Evolutionary conservation across 2,329 filamentous ascomycete genomes (phyloP), one percentile per base, ranked within the genome.

Genomic region (Xylaria sp.): DNA sequence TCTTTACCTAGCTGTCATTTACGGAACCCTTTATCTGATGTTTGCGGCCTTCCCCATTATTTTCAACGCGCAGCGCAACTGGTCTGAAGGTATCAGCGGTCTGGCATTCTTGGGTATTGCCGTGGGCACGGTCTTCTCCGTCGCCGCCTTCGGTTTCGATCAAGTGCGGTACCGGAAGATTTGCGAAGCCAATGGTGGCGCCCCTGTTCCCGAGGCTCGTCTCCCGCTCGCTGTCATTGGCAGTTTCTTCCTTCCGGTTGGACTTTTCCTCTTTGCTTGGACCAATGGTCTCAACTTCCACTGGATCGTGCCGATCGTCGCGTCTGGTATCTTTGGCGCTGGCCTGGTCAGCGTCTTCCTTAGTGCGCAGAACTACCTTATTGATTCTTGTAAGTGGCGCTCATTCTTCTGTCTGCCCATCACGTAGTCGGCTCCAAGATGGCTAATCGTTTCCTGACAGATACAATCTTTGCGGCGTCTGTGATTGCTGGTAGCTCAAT

Each of bases 381-480:
- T 87, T 57, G 86, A 88, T 69, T 75, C 82, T 1, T 82, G 73
- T 73, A 71, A 73, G 73, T 45, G 35, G 12, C 8, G 8, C 25
- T 21, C 14, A 43, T 23, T 9, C 15, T 31, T n/a, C 31, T n/a
- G 11, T 37, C 9, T 38, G 11, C 23, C 12, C 31, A 2, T 17
- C 31, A 5, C 9, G 28, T 31, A 9, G 28, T 31, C 28, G 9
- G 5, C 12, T 5, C 11, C 7, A 33, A 17, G 15, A 15, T 49
- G 5, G 28, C 57, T 50, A 28, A 58, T 55, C 2, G 7, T 12
- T 37, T 11, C 2, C 56, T 2, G 4, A n/a, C 46, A 73, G 69
- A 92, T 74, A 88, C 89, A 54, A 89, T 94, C 69, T 94, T 89
- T 66, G 91, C 92, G 0, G 87, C 87, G 1, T 87, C 83, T 0